Percentiles rank a stretch among this genome's conserved stretches.
Evolutionary conservation across 192 early-diverging fungal species (phyloP).

Genomic region (Coemansia aciculifera): DNA sequence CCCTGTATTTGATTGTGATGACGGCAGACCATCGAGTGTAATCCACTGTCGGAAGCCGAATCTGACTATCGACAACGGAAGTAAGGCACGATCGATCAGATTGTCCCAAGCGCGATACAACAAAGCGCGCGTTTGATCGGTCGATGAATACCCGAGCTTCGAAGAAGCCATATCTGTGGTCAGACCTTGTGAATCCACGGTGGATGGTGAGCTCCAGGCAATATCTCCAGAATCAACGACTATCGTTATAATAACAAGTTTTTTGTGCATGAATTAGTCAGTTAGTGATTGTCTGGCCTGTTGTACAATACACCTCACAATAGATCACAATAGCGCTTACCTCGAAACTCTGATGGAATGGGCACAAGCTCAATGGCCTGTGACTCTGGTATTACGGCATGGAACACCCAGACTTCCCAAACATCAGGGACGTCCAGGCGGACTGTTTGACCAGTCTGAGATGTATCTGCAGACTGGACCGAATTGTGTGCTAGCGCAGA

Average conservation of each 20-base stretch:
- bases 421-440: conserved; percentile 11
- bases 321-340: conserved; percentile 13
- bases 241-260: conserved; percentile 4
- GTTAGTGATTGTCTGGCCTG: background rate
- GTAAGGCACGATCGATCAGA: conserved; percentile 40
- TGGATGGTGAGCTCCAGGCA: conserved; percentile 15
- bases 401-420: conserved; percentile 49
- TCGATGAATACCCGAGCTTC: background rate
- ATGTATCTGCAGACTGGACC: background rate
- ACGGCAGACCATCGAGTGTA: conserved; percentile 15
- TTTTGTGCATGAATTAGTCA: background rate
- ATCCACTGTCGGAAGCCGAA: conserved; percentile 54
- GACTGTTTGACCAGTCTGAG: background rate
- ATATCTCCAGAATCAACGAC: conserved; percentile 34
- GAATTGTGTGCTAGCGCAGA: background rate
- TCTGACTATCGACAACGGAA: conserved; percentile 46
- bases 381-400: conserved; percentile 17
- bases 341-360: conserved; percentile 33
- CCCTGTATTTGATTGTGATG: background rate
- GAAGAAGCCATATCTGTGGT: background rate
- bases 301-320: background rate
- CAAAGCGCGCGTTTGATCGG: conserved; percentile 11
- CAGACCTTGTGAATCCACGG: background rate
- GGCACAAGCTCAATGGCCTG: conserved; percentile 2
- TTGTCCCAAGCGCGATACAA: conserved; percentile 43